Base-by-base conservation (phyloP, 805 yeast species). In the Yarrowia bubula region DNA sequence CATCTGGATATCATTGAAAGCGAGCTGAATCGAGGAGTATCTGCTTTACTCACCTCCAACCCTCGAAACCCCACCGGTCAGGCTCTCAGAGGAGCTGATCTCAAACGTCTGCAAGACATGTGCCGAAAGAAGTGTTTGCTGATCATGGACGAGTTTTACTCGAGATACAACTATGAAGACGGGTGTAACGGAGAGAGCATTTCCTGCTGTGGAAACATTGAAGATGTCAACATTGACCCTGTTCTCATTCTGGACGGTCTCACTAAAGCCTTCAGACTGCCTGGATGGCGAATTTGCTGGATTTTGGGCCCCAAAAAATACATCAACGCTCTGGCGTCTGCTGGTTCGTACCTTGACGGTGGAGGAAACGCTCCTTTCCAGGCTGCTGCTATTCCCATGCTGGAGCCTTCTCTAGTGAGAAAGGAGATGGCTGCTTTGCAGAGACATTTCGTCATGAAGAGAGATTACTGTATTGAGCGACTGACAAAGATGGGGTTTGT, bases 211-310 rank as follows among this genome's bases (percentile, higher is more conserved):
- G 79, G 78, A 66, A 80, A 75, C 67, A 80, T 84, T 28, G 77
- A 81, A 35, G 86, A 84, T 68, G 87, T 84, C 28, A 80, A 84
- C 69, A 74, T 74, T 64, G 88, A 84, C 69, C 87, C 87, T 0
- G 88, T 84, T 8, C 77, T 84, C 69, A 83, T 84, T 66, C 77
- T 84, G 67, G 86, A 84, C 72, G 88, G 88, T 0, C 76, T 84
- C 42, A 84, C 88, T 58, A 84, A 84, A 73, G 84, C 85, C 1
- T 84, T 84, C 75, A 77, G 88, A 67, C 77, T 84, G 53, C 88
- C 88, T 1, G 88, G 88, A 1, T 84, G 87, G 87, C 77, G 88
- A 74, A 81, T 82, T 10, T 84, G 87, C 69, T 84, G 88, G 88
- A 78, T 84, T 64, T 75, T 84, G 66, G 88, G 87, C 1, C 88